Evolutionary conservation across 495 filamentous ascomycete genomes (phyloP), one percentile per base, ranked within the genome.

Genomic region (Penicillium atrosanguineum): DNA sequence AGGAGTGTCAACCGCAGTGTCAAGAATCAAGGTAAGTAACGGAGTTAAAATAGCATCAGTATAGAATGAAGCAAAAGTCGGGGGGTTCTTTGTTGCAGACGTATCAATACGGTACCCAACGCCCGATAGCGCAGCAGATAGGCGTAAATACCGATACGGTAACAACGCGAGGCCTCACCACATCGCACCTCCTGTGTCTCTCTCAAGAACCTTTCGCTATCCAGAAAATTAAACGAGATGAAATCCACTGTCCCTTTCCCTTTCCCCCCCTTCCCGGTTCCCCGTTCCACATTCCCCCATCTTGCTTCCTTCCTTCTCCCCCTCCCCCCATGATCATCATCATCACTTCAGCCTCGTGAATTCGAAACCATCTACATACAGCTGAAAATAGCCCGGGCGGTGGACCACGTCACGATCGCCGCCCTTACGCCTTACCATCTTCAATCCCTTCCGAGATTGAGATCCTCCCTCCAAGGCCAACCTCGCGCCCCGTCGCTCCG

Each of bases 241-340:
- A 55, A 55, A 64, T 55, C 58, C 64, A 64, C 64, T 14, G 31
- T 14, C 46, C 50, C 15, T 26, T 6, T 55, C 47, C 55, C 51
- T 50, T 61, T 50, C 39, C 60, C 64, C 64, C 53, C 62, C 56
- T 63, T 63, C 50, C 55, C 59, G 64, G 56, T 46, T 61, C 64
- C 58, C 56, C 53, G 60, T 56, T 46, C 51, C 56, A 54, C 52
- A 50, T 55, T 50, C 54, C 54, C 23, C 48, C 23, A 43, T 37
- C 21, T 52, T 37, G 56, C 53, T 45, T 53, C 57, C 39, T 52
- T 50, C 55, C 56, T 37, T 55, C 26, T 50, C 57, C 56, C 41
- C 37, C 37, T 39, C 41, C 48, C 42, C 41, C 55, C 44, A 39
- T 43, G 34, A 53, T 47, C 18, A 25, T 49, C 39, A 9, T 48